phyloP scores from a whole-genome alignment of 805 yeast genomes.

The Nakazawaea sp. region DNA sequence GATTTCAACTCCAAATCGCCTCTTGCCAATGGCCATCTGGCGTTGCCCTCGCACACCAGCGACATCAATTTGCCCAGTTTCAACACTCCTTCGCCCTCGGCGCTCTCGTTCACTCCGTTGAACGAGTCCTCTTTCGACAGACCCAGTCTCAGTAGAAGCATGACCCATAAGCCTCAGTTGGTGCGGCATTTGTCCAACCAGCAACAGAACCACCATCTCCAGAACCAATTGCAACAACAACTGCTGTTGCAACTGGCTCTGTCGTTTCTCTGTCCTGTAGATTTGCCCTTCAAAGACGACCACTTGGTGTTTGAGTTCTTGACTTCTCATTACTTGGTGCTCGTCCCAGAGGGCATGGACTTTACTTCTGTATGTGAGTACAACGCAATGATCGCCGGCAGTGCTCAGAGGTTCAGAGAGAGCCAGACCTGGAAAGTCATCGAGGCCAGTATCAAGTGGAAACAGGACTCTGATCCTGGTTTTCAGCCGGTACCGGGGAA shows the following conservation, averaged over 20 bases:
- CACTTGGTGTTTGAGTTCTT: conserved; percentile 42
- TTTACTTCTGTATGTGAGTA: conserved; percentile 47
- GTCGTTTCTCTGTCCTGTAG: conserved; percentile 32
- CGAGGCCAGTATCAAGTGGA: conserved; percentile 38
- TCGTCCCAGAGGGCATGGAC: conserved; percentile 40
- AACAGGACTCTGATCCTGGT: conserved; percentile 12
- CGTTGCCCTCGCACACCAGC: conserved; percentile 14
- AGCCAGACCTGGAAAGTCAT: conserved; percentile 60
- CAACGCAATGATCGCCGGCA: conserved; percentile 51
- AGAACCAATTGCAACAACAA: conserved; percentile 4
- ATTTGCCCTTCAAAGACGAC: conserved; percentile 34
- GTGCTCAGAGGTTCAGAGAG: conserved; percentile 43
- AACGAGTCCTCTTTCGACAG: conserved; percentile 1
- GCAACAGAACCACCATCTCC: background rate
- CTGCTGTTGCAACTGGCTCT: conserved; percentile 8
- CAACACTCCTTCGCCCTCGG: conserved; percentile 11
- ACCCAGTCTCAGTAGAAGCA: conserved; percentile 12
- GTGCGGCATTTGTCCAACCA: conserved; percentile 15
- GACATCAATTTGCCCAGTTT: conserved; percentile 10
- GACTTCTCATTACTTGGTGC: conserved; percentile 39
- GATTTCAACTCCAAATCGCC: conserved; percentile 27
- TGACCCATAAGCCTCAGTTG: conserved; percentile 14
- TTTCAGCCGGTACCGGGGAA: background rate
- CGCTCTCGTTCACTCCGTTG: conserved; percentile 12
- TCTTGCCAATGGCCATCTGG: background rate